Evolutionary conservation across 1,139 yeast genomes (phyloP), one percentile per base, ranked within the genome.

Genomic region (Lodderomyces margitis): DNA sequence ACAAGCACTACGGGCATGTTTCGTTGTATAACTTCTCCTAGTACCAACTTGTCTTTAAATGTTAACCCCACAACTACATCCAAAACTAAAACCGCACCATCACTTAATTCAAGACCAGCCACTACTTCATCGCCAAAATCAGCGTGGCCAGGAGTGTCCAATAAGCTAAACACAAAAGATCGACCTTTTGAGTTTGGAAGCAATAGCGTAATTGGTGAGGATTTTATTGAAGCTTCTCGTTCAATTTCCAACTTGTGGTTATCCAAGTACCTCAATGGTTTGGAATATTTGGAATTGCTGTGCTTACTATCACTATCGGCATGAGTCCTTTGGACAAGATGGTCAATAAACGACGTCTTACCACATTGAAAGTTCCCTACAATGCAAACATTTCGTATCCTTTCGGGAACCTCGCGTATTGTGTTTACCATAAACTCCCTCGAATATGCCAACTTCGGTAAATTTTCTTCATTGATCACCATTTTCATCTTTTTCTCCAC

Each of bases 81-180:
- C n/a, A 92, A 68, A 1, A 88, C 85, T 1, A 91, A 60, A 0
- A 83, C 66, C 0, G 77, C 78, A 2, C 84, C 81, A 49, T 92
- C 98, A 0, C 76, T 76, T 1, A 81, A 68, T 23, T 78, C 61
- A 16, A 83, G 59, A 0, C 85, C 76, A 0, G 80, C 73, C 0
- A 79, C 70, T 3, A 80, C 66, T 53, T 92, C 98, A 55, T 87
- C 96, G 24, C 73, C 62, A 56, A 92, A 92, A 54, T 88, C 83
- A 1, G 78, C 75, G 61, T 92, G 98, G 0, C 99, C 99, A 0
- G 99, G 99, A 0, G 96, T 73, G 54, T 94, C 98, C 1, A 88
- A 49, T 3, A 89, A 51, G 53, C 85, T 87, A 21, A 83, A 54
- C 1, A 79, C 75, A 30, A 66, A 64, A 0, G 95, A 82, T 48